A percentile compares a stretch with the other conserved stretches of the same genome.
phyloP scores from a whole-genome alignment of 2,329 filamentous ascomycete genomes.

The Penicillium sp. region DNA sequence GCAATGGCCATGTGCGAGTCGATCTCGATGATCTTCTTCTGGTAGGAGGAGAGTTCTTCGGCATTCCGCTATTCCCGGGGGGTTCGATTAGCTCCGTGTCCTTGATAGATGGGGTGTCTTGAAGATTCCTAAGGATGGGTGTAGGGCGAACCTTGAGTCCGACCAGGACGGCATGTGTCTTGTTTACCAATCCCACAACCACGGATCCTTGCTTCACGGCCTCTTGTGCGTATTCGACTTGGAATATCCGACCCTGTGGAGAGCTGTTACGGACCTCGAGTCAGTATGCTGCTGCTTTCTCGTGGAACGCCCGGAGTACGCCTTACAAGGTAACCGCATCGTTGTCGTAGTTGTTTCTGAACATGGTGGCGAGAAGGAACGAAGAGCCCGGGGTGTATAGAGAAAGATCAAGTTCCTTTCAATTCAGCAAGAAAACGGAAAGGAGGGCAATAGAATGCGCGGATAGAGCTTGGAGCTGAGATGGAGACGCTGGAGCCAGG shows the following conservation, averaged over 20 bases:
- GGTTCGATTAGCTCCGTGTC: conserved; percentile 3
- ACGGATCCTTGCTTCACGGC: conserved; percentile 99
- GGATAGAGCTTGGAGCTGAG: conserved; percentile 19
- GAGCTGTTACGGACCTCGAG: conserved; percentile 62
- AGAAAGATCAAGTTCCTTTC: conserved; percentile 8
- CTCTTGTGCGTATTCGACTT: conserved; percentile 98
- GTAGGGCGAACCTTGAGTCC: conserved; percentile 77
- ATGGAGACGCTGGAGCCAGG: conserved; percentile 31
- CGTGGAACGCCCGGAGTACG: conserved; percentile 27
- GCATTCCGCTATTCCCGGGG: conserved; percentile 74
- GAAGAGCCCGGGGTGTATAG: conserved; percentile 8
- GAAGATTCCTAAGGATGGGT: not conserved
- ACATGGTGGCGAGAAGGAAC: conserved; percentile 66
- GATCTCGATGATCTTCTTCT: conserved; percentile 98
- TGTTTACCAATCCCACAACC: conserved; percentile 94
- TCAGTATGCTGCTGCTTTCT: conserved; percentile 18
- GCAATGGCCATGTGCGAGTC: conserved; percentile 95
- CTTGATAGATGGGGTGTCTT: conserved; percentile 1
- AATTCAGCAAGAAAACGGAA: conserved; percentile 16
- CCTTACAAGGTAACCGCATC: conserved; percentile 96
- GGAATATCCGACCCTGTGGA: conserved; percentile 98
- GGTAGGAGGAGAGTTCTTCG: conserved; percentile 98
- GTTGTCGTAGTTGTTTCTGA: conserved; percentile 99
- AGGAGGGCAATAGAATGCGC: conserved; percentile 16
- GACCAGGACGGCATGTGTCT: conserved; percentile 94